These are phyloP conservation scores for Aspergillus intermedius DNA, from an alignment of 2,329 filamentous ascomycete species.

Conservation along the genomic window DNA sequence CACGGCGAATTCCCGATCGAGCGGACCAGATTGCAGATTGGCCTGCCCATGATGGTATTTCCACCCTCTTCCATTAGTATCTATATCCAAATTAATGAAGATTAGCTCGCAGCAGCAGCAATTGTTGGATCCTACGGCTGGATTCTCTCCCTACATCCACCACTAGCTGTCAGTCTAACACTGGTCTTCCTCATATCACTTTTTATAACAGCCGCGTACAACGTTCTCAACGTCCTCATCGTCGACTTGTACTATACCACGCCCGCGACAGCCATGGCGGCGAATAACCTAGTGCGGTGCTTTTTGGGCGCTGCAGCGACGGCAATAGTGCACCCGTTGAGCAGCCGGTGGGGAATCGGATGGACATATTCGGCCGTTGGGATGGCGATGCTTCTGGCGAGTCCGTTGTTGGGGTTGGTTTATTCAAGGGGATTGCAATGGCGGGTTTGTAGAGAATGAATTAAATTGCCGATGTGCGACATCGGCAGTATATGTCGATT, in stretches of 20 bases:
- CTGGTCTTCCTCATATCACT: constrained; percentile 31
- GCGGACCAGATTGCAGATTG: constrained; percentile 36
- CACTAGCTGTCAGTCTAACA: constrained; percentile 21
- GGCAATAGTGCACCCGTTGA: constrained; percentile 18
- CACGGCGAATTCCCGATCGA: constrained; percentile 40
- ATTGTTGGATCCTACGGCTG: constrained; percentile 9
- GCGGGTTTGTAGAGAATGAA: constrained; percentile 6
- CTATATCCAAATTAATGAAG: constrained; percentile 33
- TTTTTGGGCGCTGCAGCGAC: constrained; percentile 25
- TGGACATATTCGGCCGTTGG: constrained; percentile 15
- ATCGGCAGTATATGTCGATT: too few relatives aligned
- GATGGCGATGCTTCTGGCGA: constrained; percentile 4
- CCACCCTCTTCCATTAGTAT: constrained; percentile 25
- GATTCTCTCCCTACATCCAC: constrained; percentile 6
- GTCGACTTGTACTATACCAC: constrained; percentile 35
- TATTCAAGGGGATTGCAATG: constrained; percentile 15
- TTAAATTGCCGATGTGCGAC: neutral
- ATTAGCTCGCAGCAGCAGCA: constrained; percentile 9
- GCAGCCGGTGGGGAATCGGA: constrained; percentile 9
- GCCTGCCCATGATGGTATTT: constrained; percentile 30
- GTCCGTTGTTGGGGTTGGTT: constrained; percentile 14
- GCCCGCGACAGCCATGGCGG: constrained; percentile 27
- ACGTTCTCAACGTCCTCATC: constrained; percentile 41
- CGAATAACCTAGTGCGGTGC: constrained; percentile 29
- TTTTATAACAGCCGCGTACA: constrained; percentile 34